Base-by-base conservation (phyloP, 306 rosid species). In the Corylus americana region DNA sequence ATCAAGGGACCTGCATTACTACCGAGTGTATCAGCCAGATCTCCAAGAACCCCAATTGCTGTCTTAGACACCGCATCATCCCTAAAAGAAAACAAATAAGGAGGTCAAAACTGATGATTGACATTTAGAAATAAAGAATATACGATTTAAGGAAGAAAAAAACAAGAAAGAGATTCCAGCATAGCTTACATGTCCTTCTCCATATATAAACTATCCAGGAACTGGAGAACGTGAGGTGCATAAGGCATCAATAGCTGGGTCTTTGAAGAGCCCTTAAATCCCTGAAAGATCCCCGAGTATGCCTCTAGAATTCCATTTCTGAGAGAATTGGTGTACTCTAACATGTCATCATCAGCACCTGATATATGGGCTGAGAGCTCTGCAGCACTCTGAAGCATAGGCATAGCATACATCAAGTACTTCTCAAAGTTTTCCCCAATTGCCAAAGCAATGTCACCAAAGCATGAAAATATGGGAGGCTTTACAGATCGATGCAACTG, bases 341-440 rank as follows among this genome's bases (percentile, higher is more conserved):
- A 84, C 93, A 94, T 88, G 51, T 94, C 98, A 5, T 94, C 98
- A 70, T 92, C 97, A 11, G 90, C 93, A 49, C 94, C 91, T 1
- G 88, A 47, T 22, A 93, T 85, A 70, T 86, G 94, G 71, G 89
- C 89, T 17, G 97, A 94, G 29, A 94, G 93, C 82, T 94, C 98
- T 1, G 97, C 97, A 11, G 98, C 98, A 86, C 98, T 89, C 82
- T 94, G 98, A 78, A 94, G 96, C 98, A 94, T 94, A 70, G 98
- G 98, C 98, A 92, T 91, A 8, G 97, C 92, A 92, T 92, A 94
- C 71, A 88, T 71, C 79, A 94, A 86, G 86, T 94, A 94, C 88
- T 94, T 94, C 79, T 94, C 98, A 29, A 92, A 92, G 85, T 89
- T 88, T 73, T 94, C 98, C 58, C 98, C 97, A 71, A 94, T 92